Base-by-base conservation (phyloP, 2,329 filamentous ascomycete species). In the Shiraia sp. region DNA sequence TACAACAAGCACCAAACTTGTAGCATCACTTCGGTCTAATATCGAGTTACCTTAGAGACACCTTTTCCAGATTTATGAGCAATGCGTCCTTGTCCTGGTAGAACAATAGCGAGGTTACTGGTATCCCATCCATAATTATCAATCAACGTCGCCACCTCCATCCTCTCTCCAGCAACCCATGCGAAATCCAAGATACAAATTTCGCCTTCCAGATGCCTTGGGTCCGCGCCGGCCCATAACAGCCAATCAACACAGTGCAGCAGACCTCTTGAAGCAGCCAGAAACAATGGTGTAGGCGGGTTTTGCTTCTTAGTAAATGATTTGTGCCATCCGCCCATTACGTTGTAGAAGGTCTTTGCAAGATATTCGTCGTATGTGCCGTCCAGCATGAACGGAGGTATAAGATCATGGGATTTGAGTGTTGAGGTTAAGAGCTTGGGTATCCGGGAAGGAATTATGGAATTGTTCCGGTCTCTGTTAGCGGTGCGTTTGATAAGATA, bases 161-260 rank as follows among this genome's bases (percentile, higher is more conserved):
- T 9, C 22, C 13, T 26, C 13, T 25, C 25, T 15, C 19, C 22
- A 5, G 10, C 17, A 16, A 15, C 25, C 28, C 17, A 12, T 6
- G 19, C 28, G 16, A 23, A 26, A 10, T 25, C 36, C 14, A 39
- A 19, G 12, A 39, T 24, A 8, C 19, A 27, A 29, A 24, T 23
- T 13, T 39, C 28, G 10, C 13, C 28, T 14, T 27, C 28, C 10
- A 39, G 19, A 17, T 27, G 36, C 8, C 36, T 30, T 12, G 36
- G 15, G 25, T 38, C 36, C 15, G 36, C 36, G 6, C 36, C 27
- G 5, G 36, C 36, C 36, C 36, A 39, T 9, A 39, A 15, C 13
- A 32, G 8, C 36, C 36, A 39, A 19, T 39, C 27, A 2, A 27
- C 36, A 28, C 36, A 39, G 14, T 30, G 28, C 28, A 32, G 26